Percentiles rank a stretch among this genome's conserved stretches.
Evolutionary conservation across 2,329 filamentous ascomycete species (phyloP).

Genomic region (Periglandula ipomoeae): DNA sequence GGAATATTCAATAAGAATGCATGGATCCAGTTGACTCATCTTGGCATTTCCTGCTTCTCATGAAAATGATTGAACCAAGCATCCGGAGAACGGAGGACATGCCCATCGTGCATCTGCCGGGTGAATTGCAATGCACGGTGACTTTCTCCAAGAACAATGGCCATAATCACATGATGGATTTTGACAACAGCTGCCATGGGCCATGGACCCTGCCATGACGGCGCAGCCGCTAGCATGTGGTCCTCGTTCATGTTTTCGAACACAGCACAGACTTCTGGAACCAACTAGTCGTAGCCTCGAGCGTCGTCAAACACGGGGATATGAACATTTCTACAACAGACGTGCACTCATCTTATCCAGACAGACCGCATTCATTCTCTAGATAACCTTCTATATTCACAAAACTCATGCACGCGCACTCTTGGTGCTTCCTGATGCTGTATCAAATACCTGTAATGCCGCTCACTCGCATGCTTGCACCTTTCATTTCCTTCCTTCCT

Average conservation of each 20-base stretch:
- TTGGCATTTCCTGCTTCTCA: too few relatives aligned
- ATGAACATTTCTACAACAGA: too few relatives aligned
- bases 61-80: neutral
- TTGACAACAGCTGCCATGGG: too few relatives aligned
- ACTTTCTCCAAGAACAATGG: neutral
- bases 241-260: too few relatives aligned
- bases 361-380: neutral
- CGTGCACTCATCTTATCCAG: neutral
- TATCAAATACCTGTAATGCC: neutral
- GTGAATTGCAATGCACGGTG: too few relatives aligned
- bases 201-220: too few relatives aligned
- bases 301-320: too few relatives aligned
- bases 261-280: too few relatives aligned
- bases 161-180: too few relatives aligned
- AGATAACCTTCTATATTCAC: neutral
- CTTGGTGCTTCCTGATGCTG: neutral
- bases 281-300: too few relatives aligned
- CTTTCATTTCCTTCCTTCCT: neutral
- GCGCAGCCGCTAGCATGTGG: neutral
- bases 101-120: neutral
- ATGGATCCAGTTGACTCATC: too few relatives aligned
- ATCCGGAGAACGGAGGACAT: neutral
- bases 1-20: too few relatives aligned
- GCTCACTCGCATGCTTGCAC: neutral
- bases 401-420: neutral